phyloP scores from a whole-genome alignment of 495 filamentous ascomycete genomes.

The Tuber melanosporum region DNA sequence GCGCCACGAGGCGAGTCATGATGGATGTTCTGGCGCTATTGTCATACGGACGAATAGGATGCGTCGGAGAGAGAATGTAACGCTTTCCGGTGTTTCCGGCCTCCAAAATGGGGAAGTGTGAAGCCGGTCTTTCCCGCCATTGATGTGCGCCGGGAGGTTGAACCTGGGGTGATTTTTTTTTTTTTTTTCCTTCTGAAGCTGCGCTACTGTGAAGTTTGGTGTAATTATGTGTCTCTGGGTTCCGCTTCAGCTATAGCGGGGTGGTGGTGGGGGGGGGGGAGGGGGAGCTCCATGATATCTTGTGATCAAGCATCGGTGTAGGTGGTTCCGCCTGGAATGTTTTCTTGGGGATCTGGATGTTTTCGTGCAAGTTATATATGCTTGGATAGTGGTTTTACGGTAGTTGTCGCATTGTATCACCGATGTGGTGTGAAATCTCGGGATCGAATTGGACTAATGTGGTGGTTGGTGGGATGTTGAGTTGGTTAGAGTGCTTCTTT shows the following conservation, averaged over 20 bases:
- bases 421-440: not conserved
- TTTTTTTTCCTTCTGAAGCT: not conserved
- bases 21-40: not conserved
- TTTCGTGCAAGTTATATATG: not conserved
- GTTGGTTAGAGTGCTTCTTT: not conserved
- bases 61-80: not conserved
- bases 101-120: not conserved
- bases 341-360: not conserved
- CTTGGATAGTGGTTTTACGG: not conserved
- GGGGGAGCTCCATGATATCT: not conserved
- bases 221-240: not conserved
- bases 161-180: not conserved
- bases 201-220: not conserved
- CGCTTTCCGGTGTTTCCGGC: slow-evolving; percentile 1
- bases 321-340: not conserved
- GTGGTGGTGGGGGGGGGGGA: no score
- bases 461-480: not conserved
- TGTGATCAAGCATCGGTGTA: not conserved
- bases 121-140: not conserved
- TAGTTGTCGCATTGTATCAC: not conserved
- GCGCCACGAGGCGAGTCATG: not conserved
- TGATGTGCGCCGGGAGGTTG: not conserved
- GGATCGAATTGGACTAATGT: not conserved
- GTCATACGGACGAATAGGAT: not conserved
- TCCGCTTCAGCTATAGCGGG: not conserved